These are phyloP conservation scores for Fonsecaea pugnacius DNA, from an alignment of 2,329 filamentous ascomycete genomes.

Conservation along the genomic window DNA sequence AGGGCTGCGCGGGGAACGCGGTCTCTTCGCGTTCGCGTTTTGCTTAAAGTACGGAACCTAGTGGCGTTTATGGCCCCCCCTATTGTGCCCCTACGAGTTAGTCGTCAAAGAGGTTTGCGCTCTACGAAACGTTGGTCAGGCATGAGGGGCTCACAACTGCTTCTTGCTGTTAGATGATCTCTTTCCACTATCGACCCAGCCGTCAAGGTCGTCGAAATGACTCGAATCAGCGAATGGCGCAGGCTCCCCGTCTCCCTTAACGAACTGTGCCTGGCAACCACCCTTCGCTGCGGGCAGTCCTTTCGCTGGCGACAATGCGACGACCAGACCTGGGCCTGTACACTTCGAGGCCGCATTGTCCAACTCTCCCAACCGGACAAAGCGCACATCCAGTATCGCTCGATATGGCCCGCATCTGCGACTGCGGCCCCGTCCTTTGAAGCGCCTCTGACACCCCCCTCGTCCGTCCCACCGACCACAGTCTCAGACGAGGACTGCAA, in stretches of 20 bases:
- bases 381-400: slow-evolving; percentile 77
- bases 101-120: not conserved
- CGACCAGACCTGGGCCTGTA: slow-evolving; percentile 85
- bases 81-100: not conserved
- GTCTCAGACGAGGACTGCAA: slow-evolving; percentile 36
- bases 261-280: slow-evolving; percentile 93
- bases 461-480: slow-evolving; percentile 42
- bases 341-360: slow-evolving; percentile 81
- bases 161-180: not conserved
- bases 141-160: not conserved
- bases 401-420: slow-evolving; percentile 57
- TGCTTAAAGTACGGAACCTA: not conserved
- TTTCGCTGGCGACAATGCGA: slow-evolving; percentile 86
- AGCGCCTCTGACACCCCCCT: slow-evolving; percentile 46
- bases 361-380: slow-evolving; percentile 78
- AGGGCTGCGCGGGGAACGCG: not conserved
- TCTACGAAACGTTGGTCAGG: not conserved
- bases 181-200: not conserved
- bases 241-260: slow-evolving; percentile 80
- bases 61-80: no score
- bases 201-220: slow-evolving; percentile 13
- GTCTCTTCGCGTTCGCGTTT: not conserved
- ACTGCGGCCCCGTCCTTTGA: slow-evolving; percentile 26
- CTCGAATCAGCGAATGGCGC: slow-evolving; percentile 74
- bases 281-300: slow-evolving; percentile 90